Evolutionary conservation across 768 basidiomycete species (phyloP), one percentile per base, ranked within the genome.

Genomic region (Trametes elegans): DNA sequence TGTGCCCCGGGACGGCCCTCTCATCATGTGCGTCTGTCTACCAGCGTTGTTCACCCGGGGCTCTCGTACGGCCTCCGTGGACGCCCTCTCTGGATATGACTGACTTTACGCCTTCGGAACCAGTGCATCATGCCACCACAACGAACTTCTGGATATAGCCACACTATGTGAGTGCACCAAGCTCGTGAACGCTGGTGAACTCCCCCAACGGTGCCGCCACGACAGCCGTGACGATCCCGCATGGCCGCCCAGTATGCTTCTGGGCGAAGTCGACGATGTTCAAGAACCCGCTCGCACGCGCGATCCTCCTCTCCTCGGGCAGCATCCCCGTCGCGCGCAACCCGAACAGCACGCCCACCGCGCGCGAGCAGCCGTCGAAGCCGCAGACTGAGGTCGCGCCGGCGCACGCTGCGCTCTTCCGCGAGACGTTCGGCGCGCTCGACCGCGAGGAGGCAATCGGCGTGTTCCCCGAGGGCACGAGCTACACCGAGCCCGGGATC

Each of bases 281-380:
- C 71, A 79, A 74, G 27, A 90, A 98, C 68, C 90, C 91, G 2
- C 68, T 85, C 10, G 73, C 87, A 38, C 77, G 82, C 28, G 85
- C 82, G 57, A 79, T 98, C 56, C 77, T 99, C 14, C 79, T 81
- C 51, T 88, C 90, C 57, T 89, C 95, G 2, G 97, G 96, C 19
- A 96, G 95, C 70, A 95, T 99, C 61, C 95, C 96, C 32, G 96
- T 98, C 31, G 93, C 94, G 67, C 83, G 97, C 57, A 93, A 90
- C 51, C 62, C 62, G 14, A 64, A 64, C 53, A 56, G 16, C 49
- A 55, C 40, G 18, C 38, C 58, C 10, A 18, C 29, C n/a, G 18
- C 53, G 18, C 19, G 29, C 11, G 47, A 58, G 32, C 46, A 54
- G 19, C 40, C 44, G 27, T 28, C 47, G 13, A n/a, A 26, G 27